phyloP scores from a whole-genome alignment of 805 yeast genomes.

The Ogataea angusta region DNA sequence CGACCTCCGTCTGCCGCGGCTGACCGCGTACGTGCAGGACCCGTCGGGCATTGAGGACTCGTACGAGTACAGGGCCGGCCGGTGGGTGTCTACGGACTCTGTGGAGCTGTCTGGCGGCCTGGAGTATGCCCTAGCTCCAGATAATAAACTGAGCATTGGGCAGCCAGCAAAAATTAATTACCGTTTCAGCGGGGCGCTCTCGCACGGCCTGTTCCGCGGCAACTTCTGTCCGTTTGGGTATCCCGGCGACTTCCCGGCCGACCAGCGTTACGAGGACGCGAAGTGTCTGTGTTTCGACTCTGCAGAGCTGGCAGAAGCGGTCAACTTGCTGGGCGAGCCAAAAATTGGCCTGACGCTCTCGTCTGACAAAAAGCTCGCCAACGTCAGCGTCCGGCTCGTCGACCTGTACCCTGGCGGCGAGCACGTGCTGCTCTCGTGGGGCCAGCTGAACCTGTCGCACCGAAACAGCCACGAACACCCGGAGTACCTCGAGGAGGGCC shows the following conservation, averaged over 20 bases:
- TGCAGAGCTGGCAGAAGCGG: conserved; percentile 21
- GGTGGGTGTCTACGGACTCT: conserved; percentile 35
- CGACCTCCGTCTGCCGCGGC: conserved; percentile 31
- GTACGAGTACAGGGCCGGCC: conserved; percentile 37
- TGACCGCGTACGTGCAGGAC: conserved; percentile 42
- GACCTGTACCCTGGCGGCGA: conserved; percentile 39
- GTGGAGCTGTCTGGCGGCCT: conserved; percentile 15
- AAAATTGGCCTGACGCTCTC: conserved; percentile 30
- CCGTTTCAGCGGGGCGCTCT: conserved; percentile 33
- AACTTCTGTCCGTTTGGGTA: conserved; percentile 47
- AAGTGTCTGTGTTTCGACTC: conserved; percentile 39
- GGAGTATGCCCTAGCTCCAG: conserved; percentile 15
- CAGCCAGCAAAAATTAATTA: conserved; percentile 11
- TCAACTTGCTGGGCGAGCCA: conserved; percentile 39
- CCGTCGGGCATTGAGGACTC: conserved; percentile 39
- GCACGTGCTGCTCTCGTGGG: conserved; percentile 43
- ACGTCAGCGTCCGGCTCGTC: conserved; percentile 37
- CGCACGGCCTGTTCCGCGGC: conserved; percentile 44
- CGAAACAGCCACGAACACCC: conserved; percentile 42
- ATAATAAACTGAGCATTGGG: conserved; percentile 8
- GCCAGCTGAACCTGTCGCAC: conserved; percentile 41
- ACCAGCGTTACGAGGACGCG: conserved; percentile 41
- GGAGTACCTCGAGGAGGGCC: conserved; percentile 30
- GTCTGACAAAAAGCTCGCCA: conserved; percentile 38
- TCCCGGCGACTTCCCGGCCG: conserved; percentile 44